These are phyloP conservation scores for Suhomyces guaymorum DNA, from an alignment of 1,139 yeast species.

Conservation along the genomic window DNA sequence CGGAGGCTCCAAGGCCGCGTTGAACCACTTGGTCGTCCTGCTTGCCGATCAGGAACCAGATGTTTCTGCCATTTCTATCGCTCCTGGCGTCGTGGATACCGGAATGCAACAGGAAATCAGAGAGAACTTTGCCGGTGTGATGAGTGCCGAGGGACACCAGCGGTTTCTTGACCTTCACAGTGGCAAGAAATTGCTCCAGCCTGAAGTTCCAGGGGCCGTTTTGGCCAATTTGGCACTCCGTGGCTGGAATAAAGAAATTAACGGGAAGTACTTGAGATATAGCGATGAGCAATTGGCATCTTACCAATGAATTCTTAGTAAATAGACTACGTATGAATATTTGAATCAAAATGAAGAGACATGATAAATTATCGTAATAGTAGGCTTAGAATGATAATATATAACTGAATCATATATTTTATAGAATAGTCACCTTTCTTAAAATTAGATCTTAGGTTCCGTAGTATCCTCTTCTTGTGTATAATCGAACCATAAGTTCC, in stretches of 20 bases:
- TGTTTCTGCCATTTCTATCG: constrained; percentile 65
- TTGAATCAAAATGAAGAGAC: too few species aligned
- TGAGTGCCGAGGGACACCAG: constrained; percentile 57
- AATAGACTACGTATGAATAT: too few species aligned
- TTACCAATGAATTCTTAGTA: too few species aligned
- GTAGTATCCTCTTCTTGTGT: too few species aligned
- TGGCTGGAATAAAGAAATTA: constrained; percentile 55
- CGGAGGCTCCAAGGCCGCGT: constrained; percentile 86
- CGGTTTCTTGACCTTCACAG: constrained; percentile 62
- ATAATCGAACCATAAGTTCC: too few species aligned
- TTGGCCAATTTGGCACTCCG: constrained; percentile 63
- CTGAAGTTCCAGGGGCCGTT: constrained; percentile 69
- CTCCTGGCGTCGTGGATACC: constrained; percentile 94
- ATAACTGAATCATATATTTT: too few species aligned
- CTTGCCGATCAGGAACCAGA: constrained; percentile 67
- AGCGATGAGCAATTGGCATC: constrained; percentile 44
- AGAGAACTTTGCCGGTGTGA: constrained; percentile 51
- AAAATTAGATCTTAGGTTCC: too few species aligned
- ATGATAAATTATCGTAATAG: too few species aligned
- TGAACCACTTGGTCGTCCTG: constrained; percentile 70
- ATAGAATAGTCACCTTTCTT: too few species aligned
- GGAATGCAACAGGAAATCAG: constrained; percentile 81
- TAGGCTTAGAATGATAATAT: too few species aligned
- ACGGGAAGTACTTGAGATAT: constrained; percentile 67
- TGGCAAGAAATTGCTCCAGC: constrained; percentile 56